Percentiles rank a stretch among this genome's conserved stretches.
phyloP scores from a whole-genome alignment of 2,329 filamentous ascomycete species.

The Daldinia sp. region DNA sequence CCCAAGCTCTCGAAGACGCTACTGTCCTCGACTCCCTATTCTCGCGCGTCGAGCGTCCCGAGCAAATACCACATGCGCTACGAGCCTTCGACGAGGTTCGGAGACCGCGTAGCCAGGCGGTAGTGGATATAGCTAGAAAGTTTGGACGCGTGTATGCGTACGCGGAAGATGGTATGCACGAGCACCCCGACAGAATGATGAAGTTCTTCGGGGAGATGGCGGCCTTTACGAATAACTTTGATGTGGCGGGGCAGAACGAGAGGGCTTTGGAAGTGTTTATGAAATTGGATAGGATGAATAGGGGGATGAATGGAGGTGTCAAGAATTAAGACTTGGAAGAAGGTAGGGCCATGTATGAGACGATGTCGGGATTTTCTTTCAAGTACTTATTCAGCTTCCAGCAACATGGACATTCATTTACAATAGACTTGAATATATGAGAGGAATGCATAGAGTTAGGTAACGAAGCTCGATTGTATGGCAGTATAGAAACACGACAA shows the following conservation, averaged over 20 bases:
- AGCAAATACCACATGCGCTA: slow-evolving; percentile 39
- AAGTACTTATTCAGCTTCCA: neutral
- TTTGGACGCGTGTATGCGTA: slow-evolving; percentile 45
- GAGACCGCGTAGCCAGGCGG: slow-evolving; percentile 43
- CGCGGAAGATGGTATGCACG: slow-evolving; percentile 43
- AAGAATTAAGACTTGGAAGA: neutral
- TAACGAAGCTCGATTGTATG: no score
- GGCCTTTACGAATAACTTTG: slow-evolving; percentile 45
- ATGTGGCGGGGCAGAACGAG: slow-evolving; percentile 44
- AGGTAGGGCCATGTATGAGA: neutral
- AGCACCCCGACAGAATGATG: slow-evolving; percentile 43
- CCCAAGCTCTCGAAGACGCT: slow-evolving; percentile 51
- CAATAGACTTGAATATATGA: neutral
- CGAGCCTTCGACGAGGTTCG: slow-evolving; percentile 43
- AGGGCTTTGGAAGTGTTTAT: slow-evolving; percentile 34
- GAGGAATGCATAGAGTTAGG: no score
- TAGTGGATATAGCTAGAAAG: slow-evolving; percentile 45
- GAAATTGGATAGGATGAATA: neutral
- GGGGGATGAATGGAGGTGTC: neutral
- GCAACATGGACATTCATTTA: neutral
- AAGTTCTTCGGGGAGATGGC: slow-evolving; percentile 42
- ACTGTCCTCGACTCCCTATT: slow-evolving; percentile 45
- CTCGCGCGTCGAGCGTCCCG: slow-evolving; percentile 16
- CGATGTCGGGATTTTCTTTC: neutral
- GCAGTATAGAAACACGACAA: no score